Evolutionary conservation across 371 early-diverging fungal species (phyloP).

Genomic region (Massospora cicadina): DNA sequence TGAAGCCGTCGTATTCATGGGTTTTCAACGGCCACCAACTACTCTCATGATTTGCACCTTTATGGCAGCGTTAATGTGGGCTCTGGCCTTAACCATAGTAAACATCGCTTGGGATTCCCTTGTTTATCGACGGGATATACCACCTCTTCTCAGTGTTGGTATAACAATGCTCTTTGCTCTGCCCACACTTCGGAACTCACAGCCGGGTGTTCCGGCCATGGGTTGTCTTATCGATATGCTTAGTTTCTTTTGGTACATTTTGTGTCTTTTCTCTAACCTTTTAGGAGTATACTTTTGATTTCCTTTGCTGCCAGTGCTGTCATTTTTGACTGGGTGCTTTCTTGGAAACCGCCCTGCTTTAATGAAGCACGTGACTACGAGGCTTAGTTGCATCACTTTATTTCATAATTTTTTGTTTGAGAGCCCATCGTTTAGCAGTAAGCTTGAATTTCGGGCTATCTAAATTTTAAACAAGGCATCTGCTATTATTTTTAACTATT

Average conservation of each 20-base stretch:
- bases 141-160: conserved; percentile 19
- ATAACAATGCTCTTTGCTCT: conserved; percentile 21
- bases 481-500: no score
- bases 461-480: no score
- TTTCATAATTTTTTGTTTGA: no score
- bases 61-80: conserved; percentile 25
- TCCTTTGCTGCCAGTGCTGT: background rate
- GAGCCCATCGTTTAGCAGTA: no score
- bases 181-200: conserved; percentile 21
- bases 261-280: background rate
- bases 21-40: conserved; percentile 15
- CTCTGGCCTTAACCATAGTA: conserved; percentile 18
- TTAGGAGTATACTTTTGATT: background rate
- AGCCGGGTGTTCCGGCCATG: conserved; percentile 24
- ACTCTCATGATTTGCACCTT: conserved; percentile 19
- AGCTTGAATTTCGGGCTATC: no score
- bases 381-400: no score
- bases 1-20: conserved; percentile 6
- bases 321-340: background rate
- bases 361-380: no score
- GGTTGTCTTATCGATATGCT: conserved; percentile 22
- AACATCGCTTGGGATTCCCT: conserved; percentile 18
- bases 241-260: conserved; percentile 18
- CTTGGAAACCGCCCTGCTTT: background rate
- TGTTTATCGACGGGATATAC: conserved; percentile 13